These are phyloP conservation scores for Calonectria pseudoturangicola DNA, from an alignment of 2,329 filamentous ascomycete genomes.

Conservation along the genomic window DNA sequence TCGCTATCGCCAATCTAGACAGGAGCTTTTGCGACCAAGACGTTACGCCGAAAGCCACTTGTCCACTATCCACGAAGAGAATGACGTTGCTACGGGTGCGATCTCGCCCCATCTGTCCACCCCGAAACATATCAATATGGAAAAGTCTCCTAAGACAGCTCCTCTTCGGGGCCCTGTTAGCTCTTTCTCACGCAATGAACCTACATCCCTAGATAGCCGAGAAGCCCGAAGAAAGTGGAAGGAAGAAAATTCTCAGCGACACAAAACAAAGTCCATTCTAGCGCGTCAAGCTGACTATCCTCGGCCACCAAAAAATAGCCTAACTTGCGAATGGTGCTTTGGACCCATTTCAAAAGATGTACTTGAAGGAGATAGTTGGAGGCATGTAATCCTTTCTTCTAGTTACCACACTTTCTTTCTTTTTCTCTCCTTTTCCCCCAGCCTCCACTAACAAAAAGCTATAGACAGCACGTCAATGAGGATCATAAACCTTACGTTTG, in stretches of 20 bases:
- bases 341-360: neutral
- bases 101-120: neutral
- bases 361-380: slow-evolving; percentile 15
- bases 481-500: slow-evolving; percentile 23
- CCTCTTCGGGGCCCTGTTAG: neutral
- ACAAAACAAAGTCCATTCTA: slow-evolving; percentile 9
- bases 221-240: neutral
- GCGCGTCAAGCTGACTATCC: slow-evolving; percentile 12
- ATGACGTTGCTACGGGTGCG: neutral
- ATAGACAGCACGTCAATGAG: slow-evolving; percentile 19
- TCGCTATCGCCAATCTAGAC: slow-evolving; percentile 7
- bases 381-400: neutral
- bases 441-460: neutral
- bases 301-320: neutral
- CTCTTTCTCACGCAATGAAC: neutral
- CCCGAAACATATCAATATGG: neutral
- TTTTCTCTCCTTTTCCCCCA: no score
- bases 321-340: slow-evolving; percentile 13
- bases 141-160: slow-evolving; percentile 1
- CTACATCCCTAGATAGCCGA: slow-evolving; percentile 4
- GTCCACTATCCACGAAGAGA: neutral
- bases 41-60: neutral
- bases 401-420: no score
- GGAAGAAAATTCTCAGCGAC: neutral
- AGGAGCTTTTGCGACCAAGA: neutral